These are phyloP conservation scores for Phoma herbarum DNA, from an alignment of 2,329 filamentous ascomycete species.

Conservation along the genomic window DNA sequence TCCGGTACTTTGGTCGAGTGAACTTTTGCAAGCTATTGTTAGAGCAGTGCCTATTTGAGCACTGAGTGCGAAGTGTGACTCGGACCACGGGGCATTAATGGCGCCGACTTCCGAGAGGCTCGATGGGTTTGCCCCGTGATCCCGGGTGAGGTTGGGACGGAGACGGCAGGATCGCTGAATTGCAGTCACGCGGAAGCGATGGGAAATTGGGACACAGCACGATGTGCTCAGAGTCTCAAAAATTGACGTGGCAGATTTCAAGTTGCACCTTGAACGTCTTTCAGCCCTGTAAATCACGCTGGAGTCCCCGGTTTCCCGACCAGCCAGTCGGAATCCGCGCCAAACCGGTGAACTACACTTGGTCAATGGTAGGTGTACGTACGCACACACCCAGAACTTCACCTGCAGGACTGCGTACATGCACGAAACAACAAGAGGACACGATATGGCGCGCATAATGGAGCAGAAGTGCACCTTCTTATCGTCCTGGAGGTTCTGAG, in stretches of 20 bases:
- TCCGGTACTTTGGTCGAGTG: not conserved
- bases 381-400: slow-evolving; percentile 14
- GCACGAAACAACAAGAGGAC: slow-evolving; percentile 13
- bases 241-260: slow-evolving; percentile 14
- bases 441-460: slow-evolving; percentile 3
- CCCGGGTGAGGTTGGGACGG: slow-evolving; percentile 2
- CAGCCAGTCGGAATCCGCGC: slow-evolving; percentile 12
- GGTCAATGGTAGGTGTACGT: slow-evolving; percentile 5
- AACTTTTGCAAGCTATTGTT: slow-evolving; percentile 9
- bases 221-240: slow-evolving; percentile 1
- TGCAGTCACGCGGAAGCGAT: not conserved
- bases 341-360: slow-evolving; percentile 25
- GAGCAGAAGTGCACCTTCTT: slow-evolving; percentile 17
- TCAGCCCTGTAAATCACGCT: slow-evolving; percentile 16
- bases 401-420: slow-evolving; percentile 15
- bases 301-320: not conserved
- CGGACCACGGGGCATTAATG: slow-evolving; percentile 9
- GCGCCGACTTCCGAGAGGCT: slow-evolving; percentile 5
- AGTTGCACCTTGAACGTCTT: slow-evolving; percentile 15
- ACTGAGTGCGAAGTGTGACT: slow-evolving; percentile 1
- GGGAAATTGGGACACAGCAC: not conserved
- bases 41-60: slow-evolving; percentile 3
- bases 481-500: slow-evolving; percentile 3
- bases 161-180: not conserved
- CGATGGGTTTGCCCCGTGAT: not conserved